These are phyloP conservation scores for Phytophthora citrophthora DNA, from an alignment of 352 stramenopile species.

Conservation along the genomic window DNA sequence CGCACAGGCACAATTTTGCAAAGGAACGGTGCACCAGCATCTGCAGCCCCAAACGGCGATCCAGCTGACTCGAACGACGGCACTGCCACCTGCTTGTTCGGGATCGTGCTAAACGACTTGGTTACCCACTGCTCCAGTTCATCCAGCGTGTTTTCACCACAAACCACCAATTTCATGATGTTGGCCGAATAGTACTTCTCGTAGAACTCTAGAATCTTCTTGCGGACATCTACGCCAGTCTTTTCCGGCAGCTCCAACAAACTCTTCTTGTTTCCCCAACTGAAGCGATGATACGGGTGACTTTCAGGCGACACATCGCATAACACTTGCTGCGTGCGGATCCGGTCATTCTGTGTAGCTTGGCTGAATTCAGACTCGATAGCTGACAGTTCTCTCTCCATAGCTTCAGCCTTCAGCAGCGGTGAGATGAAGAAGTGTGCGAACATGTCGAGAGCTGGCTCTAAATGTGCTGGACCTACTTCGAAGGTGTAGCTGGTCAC, in stretches of 20 bases:
- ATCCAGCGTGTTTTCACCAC: conserved; percentile 74
- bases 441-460: conserved; percentile 92
- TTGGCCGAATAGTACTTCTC: conserved; percentile 77
- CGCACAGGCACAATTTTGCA: conserved; percentile 78
- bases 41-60: conserved; percentile 56
- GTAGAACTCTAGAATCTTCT: conserved; percentile 73
- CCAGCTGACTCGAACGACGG: conserved; percentile 52
- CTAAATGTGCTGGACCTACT: conserved; percentile 68
- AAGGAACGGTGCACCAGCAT: conserved; percentile 48
- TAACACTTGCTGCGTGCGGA: conserved; percentile 81
- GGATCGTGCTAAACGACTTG: conserved; percentile 65
- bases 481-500: conserved; percentile 95
- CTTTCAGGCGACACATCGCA: conserved; percentile 52
- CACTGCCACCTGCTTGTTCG: conserved; percentile 56
- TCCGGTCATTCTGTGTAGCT: conserved; percentile 73
- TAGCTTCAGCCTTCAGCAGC: conserved; percentile 78
- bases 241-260: conserved; percentile 56
- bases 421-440: conserved; percentile 95
- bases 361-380: conserved; percentile 92
- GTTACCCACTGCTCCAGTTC: conserved; percentile 71
- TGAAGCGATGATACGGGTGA: conserved; percentile 85
- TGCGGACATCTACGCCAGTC: conserved; percentile 57
- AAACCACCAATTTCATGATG: conserved; percentile 88
- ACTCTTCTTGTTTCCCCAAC: conserved; percentile 86
- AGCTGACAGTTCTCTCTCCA: conserved; percentile 82